Percentiles rank a stretch among this genome's conserved stretches.
These are phyloP conservation scores for Scutellaria baicalensis DNA, from an alignment of 257 asterid genomes.

Conservation along the genomic window DNA sequence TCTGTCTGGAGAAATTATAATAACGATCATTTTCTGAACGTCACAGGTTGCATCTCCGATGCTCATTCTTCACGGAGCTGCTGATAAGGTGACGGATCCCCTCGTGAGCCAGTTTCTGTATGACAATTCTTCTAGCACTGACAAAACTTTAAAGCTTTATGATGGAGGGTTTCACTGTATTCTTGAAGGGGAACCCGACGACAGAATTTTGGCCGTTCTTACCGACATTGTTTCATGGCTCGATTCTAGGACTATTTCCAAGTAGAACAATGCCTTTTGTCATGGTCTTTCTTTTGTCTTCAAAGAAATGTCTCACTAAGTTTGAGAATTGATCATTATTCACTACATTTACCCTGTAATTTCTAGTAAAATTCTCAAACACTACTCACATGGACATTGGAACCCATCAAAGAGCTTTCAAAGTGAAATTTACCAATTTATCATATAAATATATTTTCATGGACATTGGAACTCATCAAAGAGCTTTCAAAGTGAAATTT, in stretches of 20 bases:
- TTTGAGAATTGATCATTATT: background rate
- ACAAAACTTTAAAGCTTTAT: slow-evolving; percentile 80
- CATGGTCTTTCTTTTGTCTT: background rate
- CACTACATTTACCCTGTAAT: background rate
- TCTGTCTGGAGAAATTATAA: background rate
- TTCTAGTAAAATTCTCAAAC: background rate
- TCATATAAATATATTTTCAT: no score
- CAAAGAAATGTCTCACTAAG: background rate
- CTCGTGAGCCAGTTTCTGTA: slow-evolving; percentile 71
- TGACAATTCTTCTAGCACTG: slow-evolving; percentile 55
- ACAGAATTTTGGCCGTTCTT: slow-evolving; percentile 64
- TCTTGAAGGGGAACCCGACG: slow-evolving; percentile 99
- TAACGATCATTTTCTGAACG: background rate
- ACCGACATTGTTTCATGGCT: slow-evolving; percentile 79
- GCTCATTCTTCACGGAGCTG: slow-evolving; percentile 89
- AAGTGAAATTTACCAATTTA: no score
- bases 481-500: no score
- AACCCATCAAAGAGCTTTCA: no score
- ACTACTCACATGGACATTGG: no score
- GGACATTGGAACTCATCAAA: no score
- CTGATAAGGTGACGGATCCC: slow-evolving; percentile 95
- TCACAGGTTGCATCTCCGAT: slow-evolving; percentile 68
- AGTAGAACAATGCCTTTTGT: background rate
- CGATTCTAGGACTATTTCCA: slow-evolving; percentile 47
- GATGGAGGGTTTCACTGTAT: slow-evolving; percentile 85